Base-by-base conservation (phyloP, 352 stramenopile genomes). In the Thalassiosira livingstoniorum region DNA sequence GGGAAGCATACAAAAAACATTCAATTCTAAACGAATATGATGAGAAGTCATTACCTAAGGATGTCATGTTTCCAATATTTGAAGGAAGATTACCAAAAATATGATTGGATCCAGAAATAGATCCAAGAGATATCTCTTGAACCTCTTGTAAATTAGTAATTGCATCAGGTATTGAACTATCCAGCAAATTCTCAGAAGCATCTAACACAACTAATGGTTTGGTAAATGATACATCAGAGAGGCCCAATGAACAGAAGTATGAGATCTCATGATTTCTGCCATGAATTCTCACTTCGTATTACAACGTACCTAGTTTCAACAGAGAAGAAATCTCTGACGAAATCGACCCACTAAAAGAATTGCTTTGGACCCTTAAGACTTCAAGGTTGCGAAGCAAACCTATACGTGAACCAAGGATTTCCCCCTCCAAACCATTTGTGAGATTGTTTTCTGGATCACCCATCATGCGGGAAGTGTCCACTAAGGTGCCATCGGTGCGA, bases 111-210 rank as follows among this genome's bases (percentile, higher is more conserved):
- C 68, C 72, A 31, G 87, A 37, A 45, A 61, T 89, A 13, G 53
- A 32, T 51, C 68, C 72, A 31, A 89, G 45, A 45, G 61, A 75
- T 15, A 91, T 34, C 25, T 78, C 42, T 39, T 75, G 29, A 37
- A 91, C 60, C 25, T 67, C 60, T 15, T 10, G 29, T 15, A 91
- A 37, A 4, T 75, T 60, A 35, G 75, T 82, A 32, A 90, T 67
- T 64, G 82, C 73, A n/a, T 65, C 57, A n/a, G 84, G 84, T 54
- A 90, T 70, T 35, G 47, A 47, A 27, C 75, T 73, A 13, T 4
- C 23, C 2, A 88, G 47, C 21, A 64, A 25, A 54, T 83, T 83
- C 27, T 72, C 54, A 32, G 27, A 42, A 37, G 42, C 47, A 42
- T 37, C 37, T 21, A 79, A 45, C 31, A 37, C 23, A 25, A 2